Evolutionary conservation across 2,329 filamentous ascomycete genomes (phyloP).

Genomic region (Lizonia empirigonia): DNA sequence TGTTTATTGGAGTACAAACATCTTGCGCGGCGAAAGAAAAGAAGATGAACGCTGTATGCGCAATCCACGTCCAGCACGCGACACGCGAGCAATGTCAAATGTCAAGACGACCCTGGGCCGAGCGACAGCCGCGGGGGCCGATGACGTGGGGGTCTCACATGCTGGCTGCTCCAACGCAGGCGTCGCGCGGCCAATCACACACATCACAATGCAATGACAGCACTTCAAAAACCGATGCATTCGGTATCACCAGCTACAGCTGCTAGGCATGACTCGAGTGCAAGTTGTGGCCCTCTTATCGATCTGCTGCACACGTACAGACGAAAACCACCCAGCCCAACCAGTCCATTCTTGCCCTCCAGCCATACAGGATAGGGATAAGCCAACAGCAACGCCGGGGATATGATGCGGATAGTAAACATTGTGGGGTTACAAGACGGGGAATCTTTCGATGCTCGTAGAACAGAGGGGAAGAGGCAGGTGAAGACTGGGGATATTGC

Average conservation of each 20-base stretch:
- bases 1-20: slow-evolving; percentile 22
- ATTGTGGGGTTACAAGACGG: slow-evolving; percentile 49
- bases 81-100: slow-evolving; percentile 15
- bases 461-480: slow-evolving; percentile 41
- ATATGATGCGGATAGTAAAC: slow-evolving; percentile 49
- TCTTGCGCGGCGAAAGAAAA: slow-evolving; percentile 5
- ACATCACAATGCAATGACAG: neutral
- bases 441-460: slow-evolving; percentile 50
- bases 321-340: slow-evolving; percentile 23
- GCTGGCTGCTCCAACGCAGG: no score
- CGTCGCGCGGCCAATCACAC: slow-evolving; percentile 11
- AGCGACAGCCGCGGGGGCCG: slow-evolving; percentile 10
- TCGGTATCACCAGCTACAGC: slow-evolving; percentile 36
- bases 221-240: slow-evolving; percentile 22
- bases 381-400: slow-evolving; percentile 47
- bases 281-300: slow-evolving; percentile 19
- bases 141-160: slow-evolving; percentile 23
- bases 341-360: slow-evolving; percentile 30
- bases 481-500: slow-evolving; percentile 30
- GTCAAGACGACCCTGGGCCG: slow-evolving; percentile 1
- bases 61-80: slow-evolving; percentile 8
- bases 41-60: neutral
- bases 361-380: slow-evolving; percentile 30
- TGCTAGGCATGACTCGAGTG: slow-evolving; percentile 23
- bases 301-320: slow-evolving; percentile 19